Conservation (phyloP, 768 basidiomycete species). For the Suillus lakei region DNA sequence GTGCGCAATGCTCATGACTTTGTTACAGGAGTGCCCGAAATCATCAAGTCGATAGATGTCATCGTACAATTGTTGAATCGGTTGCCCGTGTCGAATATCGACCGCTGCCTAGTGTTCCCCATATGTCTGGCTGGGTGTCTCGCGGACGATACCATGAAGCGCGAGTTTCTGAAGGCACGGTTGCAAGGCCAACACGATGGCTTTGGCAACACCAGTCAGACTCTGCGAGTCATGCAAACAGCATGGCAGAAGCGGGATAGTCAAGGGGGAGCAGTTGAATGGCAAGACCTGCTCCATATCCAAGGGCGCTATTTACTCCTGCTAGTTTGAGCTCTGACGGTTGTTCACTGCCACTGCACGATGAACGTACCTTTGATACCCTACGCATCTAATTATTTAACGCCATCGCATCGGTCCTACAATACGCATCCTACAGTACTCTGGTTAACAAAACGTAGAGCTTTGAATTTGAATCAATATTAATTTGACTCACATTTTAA, state of each 20-base stretch:
- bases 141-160: constrained; percentile 63
- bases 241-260: constrained; percentile 73
- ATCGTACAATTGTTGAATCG: constrained; percentile 59
- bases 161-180: constrained; percentile 63
- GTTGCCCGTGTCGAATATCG: constrained; percentile 60
- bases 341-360: not conserved
- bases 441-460: not conserved
- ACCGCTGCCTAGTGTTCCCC: constrained; percentile 74
- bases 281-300: constrained; percentile 55
- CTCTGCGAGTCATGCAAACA: constrained; percentile 65
- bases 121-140: constrained; percentile 76
- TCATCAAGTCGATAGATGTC: constrained; percentile 56
- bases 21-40: constrained; percentile 69
- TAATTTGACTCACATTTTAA: not conserved
- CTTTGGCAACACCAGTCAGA: constrained; percentile 64
- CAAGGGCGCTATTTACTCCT: constrained; percentile 35
- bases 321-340: constrained; percentile 27
- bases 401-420: not conserved
- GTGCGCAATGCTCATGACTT: constrained; percentile 11
- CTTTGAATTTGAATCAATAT: not conserved
- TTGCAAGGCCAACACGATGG: constrained; percentile 58
- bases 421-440: not conserved
- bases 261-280: constrained; percentile 55
- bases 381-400: constrained; percentile 14
- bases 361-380: constrained; percentile 2